Base-by-base conservation (phyloP, 257 asterid species). In the Plectranthus barbatus region DNA sequence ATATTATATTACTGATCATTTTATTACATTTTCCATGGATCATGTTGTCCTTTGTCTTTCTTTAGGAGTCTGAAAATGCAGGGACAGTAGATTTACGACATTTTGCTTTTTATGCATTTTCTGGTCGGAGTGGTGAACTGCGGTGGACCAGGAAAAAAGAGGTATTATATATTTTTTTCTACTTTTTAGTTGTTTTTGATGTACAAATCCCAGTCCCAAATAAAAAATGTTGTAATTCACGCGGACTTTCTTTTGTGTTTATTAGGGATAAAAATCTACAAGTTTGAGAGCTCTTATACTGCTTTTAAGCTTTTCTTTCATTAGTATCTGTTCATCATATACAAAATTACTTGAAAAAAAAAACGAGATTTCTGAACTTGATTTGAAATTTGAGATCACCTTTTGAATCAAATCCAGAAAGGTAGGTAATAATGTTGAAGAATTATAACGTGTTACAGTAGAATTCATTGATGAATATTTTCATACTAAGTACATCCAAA, bases 61-160 rank as follows among this genome's bases (percentile, higher is more conserved):
- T 66, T 48, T 76, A 93, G 99, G 80, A 57, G 31, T 75, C 88
- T 44, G 99, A 90, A 49, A 84, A 60, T 86, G 74, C 92, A 21
- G 95, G 88, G 49, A 73, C 73, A 7, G 86, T 80, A 67, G 96
- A 93, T 74, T 73, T 93, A 64, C 90, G 91, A 42, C 97, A 93
- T 83, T 93, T 93, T 77, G 96, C 94, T 44, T 65, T 90, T 61
- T 90, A 85, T 83, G 96, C 99, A 71, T 84, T 93, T 80, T 85
- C 94, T 20, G 97, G 97, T 69, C 83, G 85, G 63, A 85, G 84
- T 75, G 99, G 99, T 62, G 88, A 81, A 51, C 77, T 84, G 72
- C 88, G 96, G 17, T 93, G 99, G 96, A 78, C 76, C 72, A 81
- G 96, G 79, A 84, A 82, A 84, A 77, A 80, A 26, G 99, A 90